Percentiles rank a stretch among this genome's conserved stretches.
Conservation (phyloP, 2,329 filamentous ascomycete genomes). For the Pseudophaeomoniella oleicola region DNA sequence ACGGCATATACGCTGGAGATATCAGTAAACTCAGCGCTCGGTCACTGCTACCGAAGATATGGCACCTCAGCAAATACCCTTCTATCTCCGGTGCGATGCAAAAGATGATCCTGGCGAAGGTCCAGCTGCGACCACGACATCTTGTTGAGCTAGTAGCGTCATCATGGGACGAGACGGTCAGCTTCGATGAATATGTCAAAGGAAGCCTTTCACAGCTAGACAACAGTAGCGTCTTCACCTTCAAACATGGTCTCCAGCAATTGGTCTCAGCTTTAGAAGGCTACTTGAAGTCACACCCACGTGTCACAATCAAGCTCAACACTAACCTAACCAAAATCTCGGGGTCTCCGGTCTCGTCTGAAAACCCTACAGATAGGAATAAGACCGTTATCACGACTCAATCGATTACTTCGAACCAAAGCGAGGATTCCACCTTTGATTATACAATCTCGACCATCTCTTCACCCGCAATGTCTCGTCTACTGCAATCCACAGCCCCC, state of each 20-base stretch:
- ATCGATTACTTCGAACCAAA: neutral
- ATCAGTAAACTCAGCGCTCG: slow-evolving; percentile 64
- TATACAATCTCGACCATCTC: slow-evolving; percentile 15
- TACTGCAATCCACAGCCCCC: slow-evolving; percentile 10
- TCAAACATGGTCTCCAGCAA: slow-evolving; percentile 45
- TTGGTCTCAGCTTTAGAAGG: slow-evolving; percentile 40
- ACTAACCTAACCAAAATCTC: slow-evolving; percentile 34
- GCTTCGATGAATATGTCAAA: neutral
- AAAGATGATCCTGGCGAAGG: neutral
- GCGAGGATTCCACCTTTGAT: slow-evolving; percentile 7
- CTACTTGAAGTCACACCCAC: slow-evolving; percentile 36
- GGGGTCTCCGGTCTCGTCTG: slow-evolving; percentile 9
- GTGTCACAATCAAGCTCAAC: slow-evolving; percentile 44
- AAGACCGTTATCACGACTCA: slow-evolving; percentile 4
- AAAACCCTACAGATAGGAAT: neutral
- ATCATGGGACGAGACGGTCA: neutral
- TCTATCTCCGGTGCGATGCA: slow-evolving; percentile 6
- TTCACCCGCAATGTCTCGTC: slow-evolving; percentile 6
- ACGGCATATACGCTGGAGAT: slow-evolving; percentile 89
- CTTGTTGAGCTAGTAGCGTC: neutral
- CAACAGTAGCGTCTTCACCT: slow-evolving; percentile 23
- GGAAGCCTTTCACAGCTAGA: slow-evolving; percentile 3
- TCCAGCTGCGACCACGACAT: neutral
- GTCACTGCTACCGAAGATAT: slow-evolving; percentile 39
- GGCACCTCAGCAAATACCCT: slow-evolving; percentile 30